Evolutionary conservation across 2,329 filamentous ascomycete genomes (phyloP).

Genomic region (Keithomyces neogunnii): DNA sequence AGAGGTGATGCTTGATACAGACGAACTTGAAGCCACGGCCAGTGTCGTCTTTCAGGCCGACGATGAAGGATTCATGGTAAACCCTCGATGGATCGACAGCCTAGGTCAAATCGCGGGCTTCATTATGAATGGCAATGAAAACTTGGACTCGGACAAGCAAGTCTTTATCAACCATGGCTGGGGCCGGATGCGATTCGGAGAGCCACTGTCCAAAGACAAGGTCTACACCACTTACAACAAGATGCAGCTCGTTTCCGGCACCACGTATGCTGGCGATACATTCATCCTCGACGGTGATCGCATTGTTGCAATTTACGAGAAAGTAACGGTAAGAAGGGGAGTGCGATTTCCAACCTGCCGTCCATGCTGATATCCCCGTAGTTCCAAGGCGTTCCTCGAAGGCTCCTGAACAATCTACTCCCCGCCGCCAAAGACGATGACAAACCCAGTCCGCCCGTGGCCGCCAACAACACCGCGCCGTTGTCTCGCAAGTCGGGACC

Average conservation of each 20-base stretch:
- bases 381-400: not conserved
- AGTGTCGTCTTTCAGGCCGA: not conserved
- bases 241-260: conserved; percentile 43
- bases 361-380: not conserved
- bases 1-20: conserved; percentile 3
- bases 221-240: conserved; percentile 45
- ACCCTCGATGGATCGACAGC: conserved; percentile 42
- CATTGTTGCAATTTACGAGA: conserved; percentile 38
- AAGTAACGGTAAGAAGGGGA: conserved; percentile 31
- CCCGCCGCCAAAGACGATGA: no score
- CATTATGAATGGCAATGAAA: conserved; percentile 49
- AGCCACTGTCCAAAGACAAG: not conserved
- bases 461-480: no score
- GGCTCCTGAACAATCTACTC: no score
- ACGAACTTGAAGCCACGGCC: not conserved
- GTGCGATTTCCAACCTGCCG: not conserved
- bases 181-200: not conserved
- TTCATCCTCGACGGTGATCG: conserved; percentile 46
- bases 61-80: not conserved
- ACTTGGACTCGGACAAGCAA: conserved; percentile 42
- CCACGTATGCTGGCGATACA: conserved; percentile 39
- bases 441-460: no score
- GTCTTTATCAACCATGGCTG: conserved; percentile 55
- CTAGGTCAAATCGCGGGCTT: conserved; percentile 52
- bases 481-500: no score